phyloP scores from a whole-genome alignment of 768 basidiomycete species.

The Roridomyces roridus region DNA sequence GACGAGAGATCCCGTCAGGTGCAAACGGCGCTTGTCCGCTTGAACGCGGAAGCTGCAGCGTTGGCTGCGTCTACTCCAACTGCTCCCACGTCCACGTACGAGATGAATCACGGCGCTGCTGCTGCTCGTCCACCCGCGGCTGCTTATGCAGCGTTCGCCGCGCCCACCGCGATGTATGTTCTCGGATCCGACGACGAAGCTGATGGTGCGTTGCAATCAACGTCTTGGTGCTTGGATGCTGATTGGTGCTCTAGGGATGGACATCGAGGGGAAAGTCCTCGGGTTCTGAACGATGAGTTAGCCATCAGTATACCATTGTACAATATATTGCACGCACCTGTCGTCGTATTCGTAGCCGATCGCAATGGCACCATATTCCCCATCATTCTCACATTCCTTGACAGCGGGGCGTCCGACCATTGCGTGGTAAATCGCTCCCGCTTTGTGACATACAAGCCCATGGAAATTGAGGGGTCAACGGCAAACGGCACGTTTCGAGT shows the following conservation, averaged over 20 bases:
- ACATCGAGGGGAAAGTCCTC: constrained; percentile 7
- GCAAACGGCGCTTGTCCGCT: neutral
- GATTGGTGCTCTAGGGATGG: neutral
- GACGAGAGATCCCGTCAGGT: neutral
- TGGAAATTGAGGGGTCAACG: neutral
- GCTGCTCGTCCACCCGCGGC: neutral
- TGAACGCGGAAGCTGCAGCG: neutral
- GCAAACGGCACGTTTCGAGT: constrained; percentile 2
- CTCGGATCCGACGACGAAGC: neutral
- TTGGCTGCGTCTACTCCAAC: too few species aligned
- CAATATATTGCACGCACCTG: neutral
- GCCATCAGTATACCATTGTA: too few species aligned
- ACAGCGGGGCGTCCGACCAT: neutral
- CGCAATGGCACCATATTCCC: neutral
- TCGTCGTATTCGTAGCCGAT: neutral
- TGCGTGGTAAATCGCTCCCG: neutral
- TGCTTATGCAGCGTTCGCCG: neutral
- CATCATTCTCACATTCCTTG: neutral
- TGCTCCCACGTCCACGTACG: too few species aligned
- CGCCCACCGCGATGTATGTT: neutral
- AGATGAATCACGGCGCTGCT: too few species aligned
- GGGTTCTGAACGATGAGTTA: too few species aligned
- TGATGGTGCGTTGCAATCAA: neutral
- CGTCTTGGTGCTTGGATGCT: neutral
- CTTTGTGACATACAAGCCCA: constrained; percentile 1